Evolutionary conservation across 257 asterid genomes (phyloP).

Genomic region (Cordia subcordata): DNA sequence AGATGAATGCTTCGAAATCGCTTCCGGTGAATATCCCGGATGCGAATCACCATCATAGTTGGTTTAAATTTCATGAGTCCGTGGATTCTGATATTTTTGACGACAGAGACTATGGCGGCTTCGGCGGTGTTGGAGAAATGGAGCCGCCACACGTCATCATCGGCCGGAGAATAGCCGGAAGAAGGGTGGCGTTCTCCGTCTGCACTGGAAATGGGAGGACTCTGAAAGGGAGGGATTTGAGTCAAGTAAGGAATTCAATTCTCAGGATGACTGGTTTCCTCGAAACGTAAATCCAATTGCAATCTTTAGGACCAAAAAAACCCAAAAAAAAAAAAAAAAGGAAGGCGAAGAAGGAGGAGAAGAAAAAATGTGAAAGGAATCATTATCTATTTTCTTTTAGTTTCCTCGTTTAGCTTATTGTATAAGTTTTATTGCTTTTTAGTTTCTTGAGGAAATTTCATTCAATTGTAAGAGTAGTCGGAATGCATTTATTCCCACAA

Average conservation of each 20-base stretch:
- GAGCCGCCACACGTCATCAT: constrained; percentile 76
- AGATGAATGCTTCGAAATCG: background rate
- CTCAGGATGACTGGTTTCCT: constrained; percentile 73
- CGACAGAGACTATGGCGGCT: no score
- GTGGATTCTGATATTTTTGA: background rate
- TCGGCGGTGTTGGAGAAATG: constrained; percentile 36
- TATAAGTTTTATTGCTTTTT: background rate
- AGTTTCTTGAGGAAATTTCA: background rate
- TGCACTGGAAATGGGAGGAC: constrained; percentile 78
- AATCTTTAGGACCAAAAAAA: no score
- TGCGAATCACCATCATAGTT: background rate
- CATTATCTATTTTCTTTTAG: background rate
- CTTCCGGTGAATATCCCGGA: constrained; percentile 10
- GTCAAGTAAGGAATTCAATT: constrained; percentile 57
- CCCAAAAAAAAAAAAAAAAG: no score
- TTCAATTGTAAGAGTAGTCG: background rate
- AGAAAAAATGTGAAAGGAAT: background rate
- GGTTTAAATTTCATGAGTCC: constrained; percentile 5
- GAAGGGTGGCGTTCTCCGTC: constrained; percentile 61
- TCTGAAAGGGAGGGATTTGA: constrained; percentile 73
- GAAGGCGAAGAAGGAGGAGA: background rate
- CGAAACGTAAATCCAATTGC: background rate
- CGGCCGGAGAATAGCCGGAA: constrained; percentile 64
- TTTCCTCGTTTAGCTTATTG: background rate
- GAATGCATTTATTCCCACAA: no score